Percentiles rank a stretch among this genome's conserved stretches.
Evolutionary conservation across 305 asterid species (phyloP).

Genomic region (Fraxinus sp.): DNA sequence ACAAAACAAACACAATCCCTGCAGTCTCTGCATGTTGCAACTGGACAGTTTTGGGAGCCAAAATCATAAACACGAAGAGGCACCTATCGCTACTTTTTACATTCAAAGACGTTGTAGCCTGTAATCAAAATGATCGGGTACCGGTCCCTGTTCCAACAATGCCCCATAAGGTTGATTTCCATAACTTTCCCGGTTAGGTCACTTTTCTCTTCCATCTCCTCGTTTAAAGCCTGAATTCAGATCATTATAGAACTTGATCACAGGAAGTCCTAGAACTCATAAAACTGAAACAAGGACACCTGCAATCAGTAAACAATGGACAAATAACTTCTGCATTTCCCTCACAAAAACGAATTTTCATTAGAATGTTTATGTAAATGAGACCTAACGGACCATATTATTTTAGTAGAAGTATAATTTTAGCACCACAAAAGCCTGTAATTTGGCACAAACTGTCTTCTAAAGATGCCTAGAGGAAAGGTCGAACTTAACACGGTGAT

Average conservation of each 20-base stretch:
- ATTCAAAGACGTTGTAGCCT: constrained; percentile 63
- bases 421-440: neutral
- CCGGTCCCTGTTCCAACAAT: neutral
- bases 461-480: neutral
- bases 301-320: constrained; percentile 27
- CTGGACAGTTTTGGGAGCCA: neutral
- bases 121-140: constrained; percentile 38
- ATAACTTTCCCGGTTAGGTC: neutral
- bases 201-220: neutral
- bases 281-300: constrained; percentile 79
- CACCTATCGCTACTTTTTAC: constrained; percentile 61
- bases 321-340: neutral
- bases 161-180: neutral
- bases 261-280: constrained; percentile 60
- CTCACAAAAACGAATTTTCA: neutral
- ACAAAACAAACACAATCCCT: neutral
- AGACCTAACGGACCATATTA: neutral
- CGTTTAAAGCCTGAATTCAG: neutral
- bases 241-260: neutral
- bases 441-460: neutral
- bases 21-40: neutral
- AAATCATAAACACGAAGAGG: neutral
- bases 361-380: neutral
- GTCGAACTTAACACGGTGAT: too few relatives aligned
- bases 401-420: too few relatives aligned